A percentile compares a stretch with the other conserved stretches of the same genome.
Conservation (phyloP, 441 rosid genomes). For the Dalechampia spathulata region DNA sequence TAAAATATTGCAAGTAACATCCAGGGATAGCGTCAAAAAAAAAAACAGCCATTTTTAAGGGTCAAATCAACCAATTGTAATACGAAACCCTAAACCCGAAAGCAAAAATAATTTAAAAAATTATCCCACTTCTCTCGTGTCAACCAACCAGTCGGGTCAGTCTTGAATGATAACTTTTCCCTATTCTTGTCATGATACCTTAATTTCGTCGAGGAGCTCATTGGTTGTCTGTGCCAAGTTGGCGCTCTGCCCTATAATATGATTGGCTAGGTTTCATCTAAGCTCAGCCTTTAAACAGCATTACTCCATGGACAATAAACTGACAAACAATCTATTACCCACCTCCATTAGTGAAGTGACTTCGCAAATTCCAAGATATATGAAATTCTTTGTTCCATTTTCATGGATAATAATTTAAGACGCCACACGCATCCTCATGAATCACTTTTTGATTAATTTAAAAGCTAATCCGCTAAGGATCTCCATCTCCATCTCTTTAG, state of each 20-base stretch:
- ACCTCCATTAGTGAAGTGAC: constrained; percentile 22
- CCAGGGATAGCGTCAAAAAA: too few species aligned
- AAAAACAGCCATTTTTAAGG: constrained; percentile 5
- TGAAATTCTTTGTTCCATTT: too few species aligned
- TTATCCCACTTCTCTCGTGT: too few species aligned
- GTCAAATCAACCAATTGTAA: constrained; percentile 55
- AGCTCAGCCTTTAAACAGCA: constrained; percentile 32
- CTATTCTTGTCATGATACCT: constrained; percentile 38
- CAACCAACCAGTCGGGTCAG: constrained; percentile 22
- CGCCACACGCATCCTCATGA: too few species aligned
- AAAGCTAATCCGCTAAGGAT: too few species aligned
- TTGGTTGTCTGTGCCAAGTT: constrained; percentile 56
- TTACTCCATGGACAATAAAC: constrained; percentile 34
- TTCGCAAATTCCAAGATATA: neutral
- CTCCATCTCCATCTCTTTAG: too few species aligned
- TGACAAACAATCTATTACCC: constrained; percentile 22
- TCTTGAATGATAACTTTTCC: constrained; percentile 5
- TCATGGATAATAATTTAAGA: too few species aligned
- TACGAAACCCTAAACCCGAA: constrained; percentile 51
- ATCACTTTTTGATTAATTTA: too few species aligned
- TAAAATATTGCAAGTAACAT: too few species aligned
- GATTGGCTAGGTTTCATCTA: constrained; percentile 45
- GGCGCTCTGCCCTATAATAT: constrained; percentile 30
- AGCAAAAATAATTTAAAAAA: too few species aligned
- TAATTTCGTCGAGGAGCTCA: constrained; percentile 78